Conservation (phyloP, 768 basidiomycete genomes). For the Plicaturopsis crispa region DNA sequence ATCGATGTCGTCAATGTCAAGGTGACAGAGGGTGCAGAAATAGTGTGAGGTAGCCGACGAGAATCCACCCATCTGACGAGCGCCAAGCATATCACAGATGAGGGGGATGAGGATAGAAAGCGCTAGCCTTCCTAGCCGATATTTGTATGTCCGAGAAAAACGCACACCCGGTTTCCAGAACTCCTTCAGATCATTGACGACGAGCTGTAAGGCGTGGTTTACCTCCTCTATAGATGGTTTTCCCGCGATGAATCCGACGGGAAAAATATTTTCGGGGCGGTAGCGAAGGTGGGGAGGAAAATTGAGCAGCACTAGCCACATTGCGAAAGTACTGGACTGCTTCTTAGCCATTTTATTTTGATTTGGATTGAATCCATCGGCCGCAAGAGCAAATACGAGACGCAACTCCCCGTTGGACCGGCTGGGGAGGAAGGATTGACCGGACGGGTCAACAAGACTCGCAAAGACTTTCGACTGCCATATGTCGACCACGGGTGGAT, state of each 20-base stretch:
- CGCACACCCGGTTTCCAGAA: slow-evolving; percentile 24
- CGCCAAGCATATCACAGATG: slow-evolving; percentile 25
- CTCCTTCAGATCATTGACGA: slow-evolving; percentile 26
- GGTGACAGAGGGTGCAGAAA: slow-evolving; percentile 16
- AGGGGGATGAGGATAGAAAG: slow-evolving; percentile 22
- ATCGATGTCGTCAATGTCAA: slow-evolving; percentile 15
- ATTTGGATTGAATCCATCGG: slow-evolving; percentile 12
- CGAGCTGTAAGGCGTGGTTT: slow-evolving; percentile 23
- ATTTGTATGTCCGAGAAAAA: slow-evolving; percentile 15
- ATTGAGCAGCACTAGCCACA: slow-evolving; percentile 24
- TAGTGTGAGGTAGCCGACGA: slow-evolving; percentile 8
- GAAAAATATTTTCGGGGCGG: slow-evolving; percentile 30
- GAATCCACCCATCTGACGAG: slow-evolving; percentile 19
- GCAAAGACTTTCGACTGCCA: slow-evolving; percentile 13
- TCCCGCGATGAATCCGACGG: slow-evolving; percentile 34
- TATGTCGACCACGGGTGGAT: slow-evolving; percentile 7
- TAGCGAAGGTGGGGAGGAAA: slow-evolving; percentile 26
- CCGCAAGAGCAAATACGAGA: slow-evolving; percentile 6
- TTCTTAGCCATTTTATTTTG: slow-evolving; percentile 2
- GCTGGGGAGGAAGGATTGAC: slow-evolving; percentile 15
- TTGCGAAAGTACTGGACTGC: slow-evolving; percentile 7
- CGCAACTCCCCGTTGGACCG: slow-evolving; percentile 4
- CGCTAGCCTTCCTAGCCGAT: slow-evolving; percentile 17
- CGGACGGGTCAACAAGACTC: slow-evolving; percentile 10
- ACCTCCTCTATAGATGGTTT: slow-evolving; percentile 25